Evolutionary conservation across 768 basidiomycete genomes (phyloP).

Genomic region (Tricholoma hemisulphureum): DNA sequence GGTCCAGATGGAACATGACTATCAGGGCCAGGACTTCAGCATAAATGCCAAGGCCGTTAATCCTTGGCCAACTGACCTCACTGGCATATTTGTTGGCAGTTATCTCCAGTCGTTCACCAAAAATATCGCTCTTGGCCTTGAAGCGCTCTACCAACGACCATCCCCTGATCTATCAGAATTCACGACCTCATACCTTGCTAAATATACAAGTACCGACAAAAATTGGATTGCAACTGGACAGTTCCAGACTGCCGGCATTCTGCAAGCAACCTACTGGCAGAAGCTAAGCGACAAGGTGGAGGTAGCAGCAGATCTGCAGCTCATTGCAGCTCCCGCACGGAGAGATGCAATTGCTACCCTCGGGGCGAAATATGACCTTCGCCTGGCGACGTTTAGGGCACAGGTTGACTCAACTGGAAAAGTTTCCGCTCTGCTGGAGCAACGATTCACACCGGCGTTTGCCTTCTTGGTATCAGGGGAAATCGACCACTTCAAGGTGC

Average conservation of each 20-base stretch:
- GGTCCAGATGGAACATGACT: slow-evolving; percentile 93
- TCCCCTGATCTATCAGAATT: slow-evolving; percentile 69
- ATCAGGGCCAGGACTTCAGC: slow-evolving; percentile 82
- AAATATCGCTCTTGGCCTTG: slow-evolving; percentile 84
- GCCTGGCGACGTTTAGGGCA: slow-evolving; percentile 90
- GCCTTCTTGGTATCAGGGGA: slow-evolving; percentile 94
- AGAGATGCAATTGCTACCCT: slow-evolving; percentile 91
- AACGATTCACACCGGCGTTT: slow-evolving; percentile 93
- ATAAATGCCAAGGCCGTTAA: slow-evolving; percentile 88
- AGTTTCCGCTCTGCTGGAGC: slow-evolving; percentile 91
- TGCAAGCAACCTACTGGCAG: slow-evolving; percentile 96
- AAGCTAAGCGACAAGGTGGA: slow-evolving; percentile 94
- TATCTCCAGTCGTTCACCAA: slow-evolving; percentile 92
- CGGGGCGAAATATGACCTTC: slow-evolving; percentile 95
- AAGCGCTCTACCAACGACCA: slow-evolving; percentile 80
- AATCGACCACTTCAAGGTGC: slow-evolving; percentile 97
- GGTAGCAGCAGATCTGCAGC: slow-evolving; percentile 90
- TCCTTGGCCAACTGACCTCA: slow-evolving; percentile 81
- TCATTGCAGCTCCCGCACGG: slow-evolving; percentile 74
- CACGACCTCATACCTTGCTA: slow-evolving; percentile 75
- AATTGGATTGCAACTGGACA: slow-evolving; percentile 95
- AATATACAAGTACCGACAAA: slow-evolving; percentile 68
- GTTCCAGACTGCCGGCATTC: slow-evolving; percentile 74
- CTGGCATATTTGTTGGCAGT: slow-evolving; percentile 89
- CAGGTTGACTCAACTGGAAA: slow-evolving; percentile 95